Base-by-base conservation (phyloP, 441 rosid species). In the Gossypium lobatum region DNA sequence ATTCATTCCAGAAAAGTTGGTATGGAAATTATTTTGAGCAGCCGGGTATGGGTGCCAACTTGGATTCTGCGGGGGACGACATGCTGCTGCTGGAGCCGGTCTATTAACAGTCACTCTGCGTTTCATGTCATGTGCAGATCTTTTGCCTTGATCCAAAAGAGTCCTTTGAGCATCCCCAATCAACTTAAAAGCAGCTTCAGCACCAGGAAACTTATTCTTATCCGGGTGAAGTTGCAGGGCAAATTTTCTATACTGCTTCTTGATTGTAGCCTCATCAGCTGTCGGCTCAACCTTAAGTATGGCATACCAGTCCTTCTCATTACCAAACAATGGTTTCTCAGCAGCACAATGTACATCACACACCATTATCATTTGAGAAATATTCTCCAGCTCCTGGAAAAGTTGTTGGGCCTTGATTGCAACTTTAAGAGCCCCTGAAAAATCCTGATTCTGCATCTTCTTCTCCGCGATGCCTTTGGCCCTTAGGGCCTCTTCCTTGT, bases 141-240 rank as follows among this genome's bases (percentile, higher is more conserved):
- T 82, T 77, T 81, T 84, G 39, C 77, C 84, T 65, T 78, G 79
- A 78, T 93, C 96, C 79, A 87, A 82, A 60, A 95, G 99, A 71
- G 91, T 79, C 64, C 88, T 86, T 72, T 89, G 93, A 58, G 99
- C 99, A 77, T 95, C 96, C 34, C 91, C 97, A 71, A 93, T 84
- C 74, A 84, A 78, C 82, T 95, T 91, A 78, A 93, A 95, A 63
- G 99, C 99, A 78, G 93, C 82, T 83, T 95, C 99, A 6, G 99
- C 97, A 16, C 99, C 98, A 60, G 98, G 90, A 73, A 93, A 86
- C 76, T 87, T 85, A 79, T 90, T 95, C 81, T 95, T 95, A 83
- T 95, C 99, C 2, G 98, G 99, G 78, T 95, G 99, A 63, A 95
- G 97, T 64, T 66, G 80, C 61, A 95, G 91, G 25, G 99, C 99